Conservation (phyloP, 2,329 filamentous ascomycete genomes). For the Fusarium burgessii region DNA sequence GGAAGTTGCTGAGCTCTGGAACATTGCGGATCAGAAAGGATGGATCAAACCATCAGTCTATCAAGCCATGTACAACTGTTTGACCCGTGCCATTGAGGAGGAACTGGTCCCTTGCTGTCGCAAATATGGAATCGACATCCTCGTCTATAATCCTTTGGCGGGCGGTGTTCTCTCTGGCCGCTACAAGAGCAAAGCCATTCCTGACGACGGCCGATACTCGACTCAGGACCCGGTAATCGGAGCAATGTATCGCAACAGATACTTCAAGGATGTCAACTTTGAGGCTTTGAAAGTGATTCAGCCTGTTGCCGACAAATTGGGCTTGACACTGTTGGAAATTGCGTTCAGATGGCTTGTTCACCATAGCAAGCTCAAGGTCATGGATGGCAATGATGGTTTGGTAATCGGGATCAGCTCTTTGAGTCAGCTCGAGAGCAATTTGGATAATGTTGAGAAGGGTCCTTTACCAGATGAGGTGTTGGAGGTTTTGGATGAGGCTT, state of each 20-base stretch:
- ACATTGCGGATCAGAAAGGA: conserved; percentile 61
- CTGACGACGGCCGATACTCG: conserved; percentile 44
- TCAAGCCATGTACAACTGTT: conserved; percentile 74
- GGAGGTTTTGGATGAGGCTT: conserved; percentile 52
- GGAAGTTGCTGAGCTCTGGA: conserved; percentile 79
- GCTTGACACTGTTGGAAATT: conserved; percentile 73
- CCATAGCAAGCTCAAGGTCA: conserved; percentile 66
- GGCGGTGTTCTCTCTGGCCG: conserved; percentile 78
- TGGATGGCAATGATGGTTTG: conserved; percentile 58
- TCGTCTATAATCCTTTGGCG: conserved; percentile 78
- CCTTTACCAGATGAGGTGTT: conserved; percentile 79
- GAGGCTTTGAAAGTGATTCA: conserved; percentile 73
- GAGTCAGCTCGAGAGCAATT: conserved; percentile 63
- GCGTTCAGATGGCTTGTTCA: conserved; percentile 77
- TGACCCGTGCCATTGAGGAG: conserved; percentile 60
- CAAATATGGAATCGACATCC: conserved; percentile 76
- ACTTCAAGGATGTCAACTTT: conserved; percentile 70
- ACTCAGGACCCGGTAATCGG: conserved; percentile 17
- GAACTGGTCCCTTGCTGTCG: conserved; percentile 55
- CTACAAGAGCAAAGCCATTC: conserved; percentile 47
- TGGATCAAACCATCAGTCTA: conserved; percentile 80
- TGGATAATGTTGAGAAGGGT: conserved; percentile 66
- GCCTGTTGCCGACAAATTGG: conserved; percentile 71
- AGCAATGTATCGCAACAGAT: conserved; percentile 50
- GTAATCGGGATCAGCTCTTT: conserved; percentile 64